Evolutionary conservation across 73 alveolate species (phyloP), one percentile per base, ranked within the genome.

Genomic region (Symbiodinium pilosum): DNA sequence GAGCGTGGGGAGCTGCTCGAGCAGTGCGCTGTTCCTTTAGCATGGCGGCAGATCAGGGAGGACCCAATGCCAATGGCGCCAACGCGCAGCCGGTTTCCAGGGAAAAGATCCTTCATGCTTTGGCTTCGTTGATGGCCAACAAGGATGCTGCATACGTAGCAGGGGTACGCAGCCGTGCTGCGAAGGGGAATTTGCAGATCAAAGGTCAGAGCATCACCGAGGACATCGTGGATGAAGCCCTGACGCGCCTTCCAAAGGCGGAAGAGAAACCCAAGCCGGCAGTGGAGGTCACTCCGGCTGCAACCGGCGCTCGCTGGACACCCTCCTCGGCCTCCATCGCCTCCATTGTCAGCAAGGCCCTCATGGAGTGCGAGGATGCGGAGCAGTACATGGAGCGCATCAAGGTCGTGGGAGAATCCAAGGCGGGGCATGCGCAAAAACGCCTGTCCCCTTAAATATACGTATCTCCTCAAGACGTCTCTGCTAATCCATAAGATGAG

Each of bases 11-110:
- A 14, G 59, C 59, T 47, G 59, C 59, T 47, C 21, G 14, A 47
- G 14, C 59, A 47, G 14, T 9, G 59, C 59, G 59, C 59, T 6
- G 59, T 14, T 47, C 59, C 59, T 14, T 28, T 28, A 26, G 81
- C 64, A 87, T 87, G 94, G 94, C 94, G 47, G 94, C 94, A 16
- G 94, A 87, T 28, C 94, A 87, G 59, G 93, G 42, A 44, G 94
- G 94, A 20, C 42, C 2, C 26, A 71, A 47, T 28, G 41, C 20
- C 77, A n/a, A 34, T 30, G 52, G 38, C 34, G 81, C 34, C 20
- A 47, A 14, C 32, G 59, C 94, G 77, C 59, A 54, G 88, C 26
- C 42, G 26, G 88, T 81, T 32, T 18, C 39, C 51, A 38, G 56
- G 36, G 84, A 52, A 32, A 52, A 52, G 75, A 56, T 87, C 59